phyloP scores from a whole-genome alignment of 352 stramenopile genomes.

The Globisporangium perplexum region DNA sequence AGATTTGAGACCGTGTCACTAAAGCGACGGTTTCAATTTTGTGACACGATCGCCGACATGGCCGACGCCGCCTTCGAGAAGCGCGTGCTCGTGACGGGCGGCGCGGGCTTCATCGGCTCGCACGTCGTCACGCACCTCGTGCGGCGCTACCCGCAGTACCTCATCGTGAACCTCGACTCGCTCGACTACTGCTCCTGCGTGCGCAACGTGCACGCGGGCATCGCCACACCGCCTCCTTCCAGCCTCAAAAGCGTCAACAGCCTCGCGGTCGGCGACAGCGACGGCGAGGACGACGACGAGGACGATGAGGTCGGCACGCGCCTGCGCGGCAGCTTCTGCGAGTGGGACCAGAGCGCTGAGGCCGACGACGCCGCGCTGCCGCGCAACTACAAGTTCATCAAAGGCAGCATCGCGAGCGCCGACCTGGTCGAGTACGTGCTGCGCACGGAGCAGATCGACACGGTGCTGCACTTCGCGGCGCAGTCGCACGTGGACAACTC shows the following conservation, averaged over 20 bases:
- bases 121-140: slow-evolving; percentile 96
- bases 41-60: background rate
- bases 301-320: slow-evolving; percentile 29
- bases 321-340: slow-evolving; percentile 54
- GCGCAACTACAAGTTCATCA: slow-evolving; percentile 70
- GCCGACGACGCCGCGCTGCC: slow-evolving; percentile 1
- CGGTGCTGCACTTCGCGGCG: slow-evolving; percentile 97
- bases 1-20: too few species aligned
- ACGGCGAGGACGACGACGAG: slow-evolving; percentile 16
- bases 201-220: slow-evolving; percentile 59
- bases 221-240: slow-evolving; percentile 15
- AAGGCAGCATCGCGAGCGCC: slow-evolving; percentile 93
- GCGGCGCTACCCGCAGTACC: slow-evolving; percentile 96
- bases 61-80: slow-evolving; percentile 30
- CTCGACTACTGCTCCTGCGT: slow-evolving; percentile 81
- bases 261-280: background rate
- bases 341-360: slow-evolving; percentile 26
- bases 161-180: slow-evolving; percentile 95
- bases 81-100: slow-evolving; percentile 97
- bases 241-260: background rate
- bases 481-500: slow-evolving; percentile 98
- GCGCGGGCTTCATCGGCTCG: slow-evolving; percentile 95
- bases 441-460: slow-evolving; percentile 94
- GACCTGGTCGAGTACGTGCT: slow-evolving; percentile 96
- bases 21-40: too few species aligned